Percentiles rank a stretch among this genome's conserved stretches.
Evolutionary conservation across 2,329 filamentous ascomycete genomes (phyloP).

Genomic region (Ascochyta rabiei): DNA sequence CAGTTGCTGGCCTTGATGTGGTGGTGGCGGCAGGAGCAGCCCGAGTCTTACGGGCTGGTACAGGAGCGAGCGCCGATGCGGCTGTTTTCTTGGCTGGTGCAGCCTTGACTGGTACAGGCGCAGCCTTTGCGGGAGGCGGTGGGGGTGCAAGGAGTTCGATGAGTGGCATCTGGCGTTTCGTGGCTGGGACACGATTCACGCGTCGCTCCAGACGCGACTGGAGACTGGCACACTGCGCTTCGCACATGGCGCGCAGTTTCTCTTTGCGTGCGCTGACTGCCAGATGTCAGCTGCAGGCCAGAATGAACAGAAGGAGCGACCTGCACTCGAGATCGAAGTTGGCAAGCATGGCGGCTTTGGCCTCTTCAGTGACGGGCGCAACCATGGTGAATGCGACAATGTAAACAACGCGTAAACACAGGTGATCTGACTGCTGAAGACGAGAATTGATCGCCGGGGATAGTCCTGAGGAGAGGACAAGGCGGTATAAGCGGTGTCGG

Average conservation of each 20-base stretch:
- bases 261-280: slow-evolving; percentile 88
- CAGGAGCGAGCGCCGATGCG: neutral
- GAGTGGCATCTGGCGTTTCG: slow-evolving; percentile 80
- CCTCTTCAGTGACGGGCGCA: slow-evolving; percentile 38
- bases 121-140: slow-evolving; percentile 15
- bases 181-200: slow-evolving; percentile 86
- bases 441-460: neutral
- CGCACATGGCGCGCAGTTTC: slow-evolving; percentile 86
- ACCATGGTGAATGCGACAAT: slow-evolving; percentile 28
- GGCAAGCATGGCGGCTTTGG: slow-evolving; percentile 39
- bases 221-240: slow-evolving; percentile 83
- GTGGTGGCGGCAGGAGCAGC: slow-evolving; percentile 16
- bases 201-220: slow-evolving; percentile 88
- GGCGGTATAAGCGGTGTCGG: neutral
- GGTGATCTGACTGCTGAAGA: neutral
- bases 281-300: slow-evolving; percentile 16
- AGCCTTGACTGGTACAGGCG: slow-evolving; percentile 17
- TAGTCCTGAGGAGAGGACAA: no score
- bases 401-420: slow-evolving; percentile 29
- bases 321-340: slow-evolving; percentile 45
- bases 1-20: slow-evolving; percentile 18
- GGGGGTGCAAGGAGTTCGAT: slow-evolving; percentile 69
- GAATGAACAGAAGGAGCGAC: slow-evolving; percentile 18
- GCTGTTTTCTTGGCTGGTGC: slow-evolving; percentile 19
- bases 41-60: slow-evolving; percentile 5